Evolutionary conservation across 2,329 filamentous ascomycete genomes (phyloP), one percentile per base, ranked within the genome.

Genomic region (Apiospora marii): DNA sequence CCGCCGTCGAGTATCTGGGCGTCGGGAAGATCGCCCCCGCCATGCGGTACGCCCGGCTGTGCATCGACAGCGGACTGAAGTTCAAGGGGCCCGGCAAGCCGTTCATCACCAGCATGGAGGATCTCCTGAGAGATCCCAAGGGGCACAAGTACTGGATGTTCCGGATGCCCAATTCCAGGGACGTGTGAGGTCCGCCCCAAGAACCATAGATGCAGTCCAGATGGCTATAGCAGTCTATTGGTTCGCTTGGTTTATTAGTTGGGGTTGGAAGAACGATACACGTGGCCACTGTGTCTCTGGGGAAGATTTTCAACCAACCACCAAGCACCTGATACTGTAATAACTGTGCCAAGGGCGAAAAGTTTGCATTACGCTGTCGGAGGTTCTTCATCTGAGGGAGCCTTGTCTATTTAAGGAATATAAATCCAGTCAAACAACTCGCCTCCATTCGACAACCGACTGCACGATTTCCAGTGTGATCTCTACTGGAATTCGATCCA

Each of bases 1-100:
- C 83, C 24, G 82, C 83, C 1, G 73, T 83, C n/a, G 83, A 84
- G 68, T 83, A 81, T 74, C 83, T 83, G 73, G 82, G 80, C 16
- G 75, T 82, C 0, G 82, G 82, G 0, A 77, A 83, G 53, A 75
- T 74, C 3, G 74, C 68, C 27, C 77, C 73, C 41, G 83, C 82
- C 24, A 74, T 77, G 4, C 77, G 77, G 73, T 81, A 83, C 72
- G 83, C 83, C 19, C 68, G 16, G 6, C 70, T 77, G 22, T 75
- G 77, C 46, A 75, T 80, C 22, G 70, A 80, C 13, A 75, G 79
- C 49, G 76, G 77, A 6, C 74, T 77, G 1, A 69, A 80, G 44
- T 76, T 81, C n/a, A 78, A 78, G 74, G 78, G 79, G 72, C 81
- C 76, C 14, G 78, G 78, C 72, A 79, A 77, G 67, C 80, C 76